These are phyloP conservation scores for Paecilomyces formosus DNA, from an alignment of 2,329 filamentous ascomycete species.

Conservation along the genomic window DNA sequence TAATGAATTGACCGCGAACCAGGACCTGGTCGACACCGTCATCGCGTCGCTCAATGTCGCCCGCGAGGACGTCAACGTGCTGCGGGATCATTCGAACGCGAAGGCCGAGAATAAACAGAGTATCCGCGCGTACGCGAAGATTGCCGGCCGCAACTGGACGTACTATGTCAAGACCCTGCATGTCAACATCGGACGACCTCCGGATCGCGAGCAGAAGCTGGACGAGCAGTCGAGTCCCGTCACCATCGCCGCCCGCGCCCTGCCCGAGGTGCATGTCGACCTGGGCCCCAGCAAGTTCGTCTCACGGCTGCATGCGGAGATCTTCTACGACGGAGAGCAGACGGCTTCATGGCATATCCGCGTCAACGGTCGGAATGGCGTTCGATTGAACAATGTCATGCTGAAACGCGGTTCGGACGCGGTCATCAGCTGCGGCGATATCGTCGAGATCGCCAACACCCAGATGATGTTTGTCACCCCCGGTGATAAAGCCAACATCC, in stretches of 20 bases:
- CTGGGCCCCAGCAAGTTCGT: slow-evolving; percentile 77
- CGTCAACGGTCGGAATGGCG: slow-evolving; percentile 85
- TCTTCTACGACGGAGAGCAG: slow-evolving; percentile 63
- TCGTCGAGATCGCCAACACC: slow-evolving; percentile 83
- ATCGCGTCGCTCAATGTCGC: slow-evolving; percentile 39
- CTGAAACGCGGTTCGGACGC: slow-evolving; percentile 61
- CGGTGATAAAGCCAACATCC: slow-evolving; percentile 61
- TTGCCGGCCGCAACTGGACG: slow-evolving; percentile 45
- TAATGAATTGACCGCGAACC: slow-evolving; percentile 32
- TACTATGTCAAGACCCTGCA: slow-evolving; percentile 44
- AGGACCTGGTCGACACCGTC: slow-evolving; percentile 41
- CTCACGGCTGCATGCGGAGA: slow-evolving; percentile 67
- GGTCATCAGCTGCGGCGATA: slow-evolving; percentile 72
- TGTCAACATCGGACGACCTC: slow-evolving; percentile 43
- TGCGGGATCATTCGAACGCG: slow-evolving; percentile 38
- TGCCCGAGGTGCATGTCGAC: slow-evolving; percentile 69
- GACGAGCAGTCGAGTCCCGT: slow-evolving; percentile 41
- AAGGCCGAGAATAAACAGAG: slow-evolving; percentile 39
- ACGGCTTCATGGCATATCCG: slow-evolving; percentile 67
- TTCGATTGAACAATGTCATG: slow-evolving; percentile 69
- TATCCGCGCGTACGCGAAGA: slow-evolving; percentile 44
- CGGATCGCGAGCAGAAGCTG: slow-evolving; percentile 36
- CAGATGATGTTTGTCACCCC: slow-evolving; percentile 99
- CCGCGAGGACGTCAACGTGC: slow-evolving; percentile 37
- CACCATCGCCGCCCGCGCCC: slow-evolving; percentile 34